Evolutionary conservation across 805 yeast species (phyloP), one percentile per base, ranked within the genome.

Genomic region (Wickerhamiella slavikovae): DNA sequence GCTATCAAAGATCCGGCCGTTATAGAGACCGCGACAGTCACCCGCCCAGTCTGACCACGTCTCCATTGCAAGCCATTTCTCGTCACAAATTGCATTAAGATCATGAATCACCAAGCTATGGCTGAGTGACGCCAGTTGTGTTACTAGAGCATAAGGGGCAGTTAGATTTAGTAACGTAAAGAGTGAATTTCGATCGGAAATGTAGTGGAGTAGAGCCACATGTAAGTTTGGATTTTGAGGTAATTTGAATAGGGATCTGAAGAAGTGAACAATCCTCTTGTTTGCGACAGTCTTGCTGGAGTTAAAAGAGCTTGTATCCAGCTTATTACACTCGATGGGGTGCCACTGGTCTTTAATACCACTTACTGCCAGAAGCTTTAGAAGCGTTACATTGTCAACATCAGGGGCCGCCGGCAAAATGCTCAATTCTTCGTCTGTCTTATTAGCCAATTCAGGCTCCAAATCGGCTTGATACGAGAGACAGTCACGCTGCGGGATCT

Each of bases 181-280:
- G 27, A 47, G 37, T 31, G 52, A 47, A 40, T 47, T 47, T 15
- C 52, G 34, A 22, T 47, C 52, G 3, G 52, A 47, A n/a, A 45
- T 38, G 28, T 45, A 47, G 17, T 47, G 28, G 27, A 47, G 25
- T n/a, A 48, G 44, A 1, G 52, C 44, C n/a, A 47, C 42, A 20
- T 41, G 47, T 14, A 47, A 29, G 34, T 47, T 43, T 13, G 37
- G 32, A 29, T 30, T 29, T 19, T 34, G 26, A 1, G 38, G 29
- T 17, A 43, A 41, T 24, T 17, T 16, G 28, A 38, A 33, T 15
- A 34, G 38, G 15, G 45, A 38, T 17, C 38, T 33, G 33, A 43
- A 39, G 28, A 36, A 43, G 36, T 47, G 47, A 21, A 44, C 29
- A 20, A 43, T 46, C 8, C 48, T 38, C 9, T 49, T 30, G 16